Evolutionary conservation across 768 basidiomycete species (phyloP).

Genomic region (Grammothele lineata): DNA sequence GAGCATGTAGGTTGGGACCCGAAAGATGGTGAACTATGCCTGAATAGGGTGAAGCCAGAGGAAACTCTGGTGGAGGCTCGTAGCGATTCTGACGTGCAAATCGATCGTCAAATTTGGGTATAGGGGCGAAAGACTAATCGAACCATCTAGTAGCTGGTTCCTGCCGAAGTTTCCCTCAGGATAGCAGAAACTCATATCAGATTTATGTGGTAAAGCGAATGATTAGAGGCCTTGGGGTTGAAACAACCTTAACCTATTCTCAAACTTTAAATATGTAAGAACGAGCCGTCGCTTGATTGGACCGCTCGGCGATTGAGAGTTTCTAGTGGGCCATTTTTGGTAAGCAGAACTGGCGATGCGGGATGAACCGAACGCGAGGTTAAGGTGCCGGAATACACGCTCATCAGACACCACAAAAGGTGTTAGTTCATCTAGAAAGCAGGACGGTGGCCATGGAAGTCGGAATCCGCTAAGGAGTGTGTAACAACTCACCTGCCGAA

Average conservation of each 20-base stretch:
- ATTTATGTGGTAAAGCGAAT: constrained; percentile 74
- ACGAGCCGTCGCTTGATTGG: constrained; percentile 46
- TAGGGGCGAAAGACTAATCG: constrained; percentile 95
- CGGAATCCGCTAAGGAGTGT: constrained; percentile 83
- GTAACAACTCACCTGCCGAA: constrained; percentile 89
- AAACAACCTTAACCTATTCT: constrained; percentile 86
- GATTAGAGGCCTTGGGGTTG: constrained; percentile 89
- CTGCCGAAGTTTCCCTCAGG: constrained; percentile 86
- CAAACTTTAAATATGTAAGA: constrained; percentile 67
- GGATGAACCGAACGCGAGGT: constrained; percentile 68
- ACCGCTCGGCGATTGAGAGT: constrained; percentile 55
- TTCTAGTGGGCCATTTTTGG: constrained; percentile 73
- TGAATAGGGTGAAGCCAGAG: constrained; percentile 90
- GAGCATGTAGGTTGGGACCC: constrained; percentile 85
- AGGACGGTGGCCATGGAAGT: constrained; percentile 87
- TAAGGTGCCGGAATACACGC: constrained; percentile 81
- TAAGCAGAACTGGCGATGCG: constrained; percentile 70
- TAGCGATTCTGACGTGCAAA: constrained; percentile 96
- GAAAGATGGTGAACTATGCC: constrained; percentile 90
- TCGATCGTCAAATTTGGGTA: constrained; percentile 94
- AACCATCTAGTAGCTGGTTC: constrained; percentile 92
- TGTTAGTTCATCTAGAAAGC: constrained; percentile 87
- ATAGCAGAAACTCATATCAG: constrained; percentile 59
- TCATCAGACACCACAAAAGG: constrained; percentile 84
- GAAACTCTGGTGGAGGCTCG: constrained; percentile 95